Base-by-base conservation (phyloP, 1,284 basidiomycete genomes). In the Ceraceosorus bombacis region DNA sequence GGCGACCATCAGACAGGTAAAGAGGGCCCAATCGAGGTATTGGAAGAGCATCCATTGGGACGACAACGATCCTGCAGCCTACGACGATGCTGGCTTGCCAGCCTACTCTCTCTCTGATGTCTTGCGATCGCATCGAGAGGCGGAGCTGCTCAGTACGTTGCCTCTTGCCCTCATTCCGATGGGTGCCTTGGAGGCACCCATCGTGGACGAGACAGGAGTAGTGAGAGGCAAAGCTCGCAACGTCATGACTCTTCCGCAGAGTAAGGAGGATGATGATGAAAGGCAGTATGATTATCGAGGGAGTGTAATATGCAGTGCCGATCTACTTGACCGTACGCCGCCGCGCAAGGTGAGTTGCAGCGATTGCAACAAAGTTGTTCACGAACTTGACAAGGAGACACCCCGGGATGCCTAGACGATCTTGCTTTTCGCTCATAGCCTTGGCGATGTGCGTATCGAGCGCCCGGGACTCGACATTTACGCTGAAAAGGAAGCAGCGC, bases 1-100 rank as follows among this genome's bases (percentile, higher is more conserved):
- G 1, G 87, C 92, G 78, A 90, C 91, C 0, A 84, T 97, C 7
- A 89, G 85, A 81, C 83, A 90, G 54, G 90, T 94, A 5, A 87
- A 89, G 4, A 83, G 84, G 68, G 84, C 89, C 55, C 94, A 97
- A 76, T 88, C 86, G 71, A 87, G 86, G 74, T 89, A 88, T 73
- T 98, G 95, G 95, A 90, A 87, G 77, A 86, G 81, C 66, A 82
- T 97, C 51, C 51, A 62, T 3, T 66, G 61, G 53, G 37, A 58
- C 2, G 43, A 66, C 46, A 67, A 78, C 40, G 43, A 72, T 64
- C 41, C 69, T 60, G 43, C 77, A 74, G 46, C 71, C 68, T 51
- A 70, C 60, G 68, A 59, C n/a, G 53, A 51, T 13, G 12, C 41
- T 13, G 59, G 49, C 5, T 39, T 64, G 39, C 52, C 57, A 3